phyloP scores from a whole-genome alignment of 2,329 filamentous ascomycete genomes.

The Diplocarpon mali region DNA sequence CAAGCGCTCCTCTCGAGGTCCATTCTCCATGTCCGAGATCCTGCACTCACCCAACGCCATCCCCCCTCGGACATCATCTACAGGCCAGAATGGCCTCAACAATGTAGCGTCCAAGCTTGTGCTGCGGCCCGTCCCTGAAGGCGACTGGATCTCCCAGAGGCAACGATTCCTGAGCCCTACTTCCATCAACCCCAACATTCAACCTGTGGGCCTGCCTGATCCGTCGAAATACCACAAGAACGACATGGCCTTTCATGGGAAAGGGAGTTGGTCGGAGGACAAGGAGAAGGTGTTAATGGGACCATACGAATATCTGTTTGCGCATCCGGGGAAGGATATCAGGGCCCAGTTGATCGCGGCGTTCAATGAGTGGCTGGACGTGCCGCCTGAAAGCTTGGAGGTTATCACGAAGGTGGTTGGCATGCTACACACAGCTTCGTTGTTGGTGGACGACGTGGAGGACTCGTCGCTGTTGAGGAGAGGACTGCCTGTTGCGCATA shows the following conservation, averaged over 20 bases:
- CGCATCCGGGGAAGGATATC: constrained; percentile 76
- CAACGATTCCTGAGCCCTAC: constrained; percentile 22
- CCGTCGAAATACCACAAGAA: constrained; percentile 21
- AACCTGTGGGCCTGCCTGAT: constrained; percentile 14
- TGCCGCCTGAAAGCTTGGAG: constrained; percentile 56
- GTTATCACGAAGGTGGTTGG: constrained; percentile 71
- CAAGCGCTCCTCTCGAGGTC: constrained; percentile 10
- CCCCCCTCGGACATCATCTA: constrained; percentile 63
- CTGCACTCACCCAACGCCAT: constrained; percentile 51
- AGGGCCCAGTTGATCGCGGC: constrained; percentile 67
- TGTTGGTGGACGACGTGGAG: constrained; percentile 82
- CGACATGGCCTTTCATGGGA: constrained; percentile 25
- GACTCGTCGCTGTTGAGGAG: constrained; percentile 67
- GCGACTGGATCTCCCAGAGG: constrained; percentile 44
- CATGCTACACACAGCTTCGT: constrained; percentile 76
- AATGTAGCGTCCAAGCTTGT: constrained; percentile 26
- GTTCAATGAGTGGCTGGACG: constrained; percentile 71
- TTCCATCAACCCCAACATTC: constrained; percentile 20
- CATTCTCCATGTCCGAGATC: constrained; percentile 12
- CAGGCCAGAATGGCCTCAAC: constrained; percentile 33
- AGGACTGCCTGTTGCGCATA: constrained; percentile 72
- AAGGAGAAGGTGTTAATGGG: constrained; percentile 71
- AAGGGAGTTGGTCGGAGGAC: constrained; percentile 48
- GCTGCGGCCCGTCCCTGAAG: constrained; percentile 46
- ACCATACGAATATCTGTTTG: constrained; percentile 70